Conservation (phyloP, 73 alveolate species). For the Tetrahymena elliotti region DNA sequence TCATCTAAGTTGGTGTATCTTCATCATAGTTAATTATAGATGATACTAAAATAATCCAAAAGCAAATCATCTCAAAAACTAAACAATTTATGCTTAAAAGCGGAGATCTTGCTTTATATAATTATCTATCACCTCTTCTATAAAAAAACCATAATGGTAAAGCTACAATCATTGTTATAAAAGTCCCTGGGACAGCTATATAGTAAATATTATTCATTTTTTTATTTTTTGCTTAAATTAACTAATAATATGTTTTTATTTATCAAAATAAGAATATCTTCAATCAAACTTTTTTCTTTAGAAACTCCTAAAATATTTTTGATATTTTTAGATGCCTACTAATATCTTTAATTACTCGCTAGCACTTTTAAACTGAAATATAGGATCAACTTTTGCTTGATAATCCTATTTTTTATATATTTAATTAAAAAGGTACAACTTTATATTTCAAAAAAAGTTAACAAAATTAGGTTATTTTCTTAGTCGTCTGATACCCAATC, state of each 20-base stretch:
- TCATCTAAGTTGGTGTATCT: not conserved
- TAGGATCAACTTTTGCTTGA: not conserved
- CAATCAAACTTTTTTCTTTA: not conserved
- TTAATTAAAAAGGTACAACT: not conserved
- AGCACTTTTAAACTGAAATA: too few relatives aligned
- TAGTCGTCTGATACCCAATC: not conserved
- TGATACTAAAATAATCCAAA: not conserved
- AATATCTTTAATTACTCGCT: too few relatives aligned
- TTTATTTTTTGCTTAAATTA: not conserved
- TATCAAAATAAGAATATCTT: not conserved
- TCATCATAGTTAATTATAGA: not conserved
- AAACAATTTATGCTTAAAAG: not conserved
- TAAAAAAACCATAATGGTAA: not conserved
- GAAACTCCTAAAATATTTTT: not conserved
- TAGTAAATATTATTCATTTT: not conserved
- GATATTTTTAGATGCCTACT: not conserved
- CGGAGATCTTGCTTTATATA: not conserved
- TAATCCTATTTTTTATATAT: not conserved
- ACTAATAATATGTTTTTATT: not conserved
- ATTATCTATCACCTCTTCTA: not conserved
- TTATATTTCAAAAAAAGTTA: too few relatives aligned
- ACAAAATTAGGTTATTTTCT: not conserved
- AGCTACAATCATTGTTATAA: not conserved
- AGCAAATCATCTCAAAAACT: not conserved
- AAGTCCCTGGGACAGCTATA: not conserved